Conservation (phyloP, 208 protist species). For the Naegleria lovaniensis region DNA sequence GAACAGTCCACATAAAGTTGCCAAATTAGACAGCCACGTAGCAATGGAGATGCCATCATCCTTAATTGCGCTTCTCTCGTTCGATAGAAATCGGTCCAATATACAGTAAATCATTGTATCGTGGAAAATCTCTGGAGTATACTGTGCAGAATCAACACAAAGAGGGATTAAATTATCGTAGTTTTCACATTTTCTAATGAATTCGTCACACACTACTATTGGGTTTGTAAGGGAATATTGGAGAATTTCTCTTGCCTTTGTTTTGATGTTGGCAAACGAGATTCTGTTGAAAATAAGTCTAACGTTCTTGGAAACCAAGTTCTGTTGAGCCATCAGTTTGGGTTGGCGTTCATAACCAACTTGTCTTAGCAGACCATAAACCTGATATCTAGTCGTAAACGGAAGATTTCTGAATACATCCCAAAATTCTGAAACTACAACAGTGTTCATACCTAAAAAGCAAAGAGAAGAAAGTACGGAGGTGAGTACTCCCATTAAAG, state of each 20-base stretch:
- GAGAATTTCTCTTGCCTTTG: neutral
- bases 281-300: neutral
- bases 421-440: neutral
- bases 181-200: neutral
- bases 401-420: neutral
- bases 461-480: neutral
- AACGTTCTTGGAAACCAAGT: neutral
- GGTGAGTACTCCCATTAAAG: neutral
- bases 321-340: constrained; percentile 4
- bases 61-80: neutral
- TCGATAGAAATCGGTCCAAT: neutral
- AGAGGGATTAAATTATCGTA: constrained; percentile 5
- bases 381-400: neutral
- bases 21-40: neutral
- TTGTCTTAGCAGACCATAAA: neutral
- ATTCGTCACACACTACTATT: neutral
- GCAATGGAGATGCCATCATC: neutral
- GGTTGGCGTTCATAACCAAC: neutral
- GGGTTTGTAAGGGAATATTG: neutral
- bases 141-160: neutral
- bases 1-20: neutral
- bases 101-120: neutral
- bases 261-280: neutral
- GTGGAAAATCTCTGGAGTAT: neutral
- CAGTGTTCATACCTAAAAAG: neutral